Conservation (phyloP, 2,329 filamentous ascomycete genomes). For the Sarocladium kiliense region DNA sequence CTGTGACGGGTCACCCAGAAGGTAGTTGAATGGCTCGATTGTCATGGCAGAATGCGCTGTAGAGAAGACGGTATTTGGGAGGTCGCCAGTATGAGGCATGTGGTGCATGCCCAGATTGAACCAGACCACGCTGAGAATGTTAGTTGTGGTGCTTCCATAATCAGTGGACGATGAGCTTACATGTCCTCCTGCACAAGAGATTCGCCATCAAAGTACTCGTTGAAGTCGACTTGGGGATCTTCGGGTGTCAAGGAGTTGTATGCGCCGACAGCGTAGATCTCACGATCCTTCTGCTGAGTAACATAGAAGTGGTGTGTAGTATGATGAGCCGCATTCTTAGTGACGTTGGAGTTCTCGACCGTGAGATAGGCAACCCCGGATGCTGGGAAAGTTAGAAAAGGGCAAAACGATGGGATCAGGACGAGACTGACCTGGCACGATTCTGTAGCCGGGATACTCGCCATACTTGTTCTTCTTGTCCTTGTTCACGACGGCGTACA, state of each 20-base stretch:
- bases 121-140: slow-evolving; percentile 19
- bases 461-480: slow-evolving; percentile 40
- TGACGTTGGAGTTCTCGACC: slow-evolving; percentile 34
- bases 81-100: slow-evolving; percentile 24
- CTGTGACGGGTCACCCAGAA: slow-evolving; percentile 20
- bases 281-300: slow-evolving; percentile 39
- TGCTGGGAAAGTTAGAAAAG: neutral
- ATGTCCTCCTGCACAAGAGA: slow-evolving; percentile 30
- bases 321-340: slow-evolving; percentile 32
- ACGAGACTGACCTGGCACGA: slow-evolving; percentile 23
- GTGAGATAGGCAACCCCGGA: slow-evolving; percentile 34
- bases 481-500: slow-evolving; percentile 40
- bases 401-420: neutral
- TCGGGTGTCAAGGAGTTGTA: slow-evolving; percentile 31
- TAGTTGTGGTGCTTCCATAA: neutral
- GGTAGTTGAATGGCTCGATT: slow-evolving; percentile 36
- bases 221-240: slow-evolving; percentile 40
- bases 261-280: slow-evolving; percentile 29
- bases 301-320: slow-evolving; percentile 41
- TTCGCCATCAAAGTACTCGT: slow-evolving; percentile 37
- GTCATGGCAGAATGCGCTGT: slow-evolving; percentile 33
- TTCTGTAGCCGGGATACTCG: slow-evolving; percentile 40
- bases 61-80: slow-evolving; percentile 44
- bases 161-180: slow-evolving; percentile 22
- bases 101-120: slow-evolving; percentile 48